Percentiles rank a stretch among this genome's conserved stretches.
phyloP scores from a whole-genome alignment of 139 green algal genomes.

The Coelastrella sp. region DNA sequence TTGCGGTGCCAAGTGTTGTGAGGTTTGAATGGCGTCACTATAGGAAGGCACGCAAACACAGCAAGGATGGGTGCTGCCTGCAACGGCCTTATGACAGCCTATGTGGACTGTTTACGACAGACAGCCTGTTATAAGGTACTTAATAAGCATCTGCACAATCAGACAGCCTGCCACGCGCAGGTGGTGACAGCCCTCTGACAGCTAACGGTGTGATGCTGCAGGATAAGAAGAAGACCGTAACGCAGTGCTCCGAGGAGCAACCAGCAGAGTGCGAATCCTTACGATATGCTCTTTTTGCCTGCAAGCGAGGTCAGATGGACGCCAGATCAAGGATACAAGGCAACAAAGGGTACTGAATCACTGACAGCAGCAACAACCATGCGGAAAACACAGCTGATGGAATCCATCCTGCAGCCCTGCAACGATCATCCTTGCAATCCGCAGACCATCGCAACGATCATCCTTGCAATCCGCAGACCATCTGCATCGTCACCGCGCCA shows the following conservation, averaged over 20 bases:
- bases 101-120: slow-evolving; percentile 79
- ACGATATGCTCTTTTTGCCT: slow-evolving; percentile 74
- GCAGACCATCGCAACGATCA: no score
- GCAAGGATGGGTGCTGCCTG: not conserved
- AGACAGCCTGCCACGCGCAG: not conserved
- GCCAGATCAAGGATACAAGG: slow-evolving; percentile 78
- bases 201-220: slow-evolving; percentile 24
- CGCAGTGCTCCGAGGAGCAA: slow-evolving; percentile 67
- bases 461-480: no score
- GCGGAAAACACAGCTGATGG: no score
- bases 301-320: slow-evolving; percentile 80
- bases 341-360: slow-evolving; percentile 78
- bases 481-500: no score
- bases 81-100: slow-evolving; percentile 64
- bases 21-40: no score
- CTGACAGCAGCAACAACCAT: not conserved
- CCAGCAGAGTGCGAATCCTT: slow-evolving; percentile 72
- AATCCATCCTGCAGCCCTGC: no score
- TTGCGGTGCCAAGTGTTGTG: no score
- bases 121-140: slow-evolving; percentile 78
- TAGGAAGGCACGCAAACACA: no score
- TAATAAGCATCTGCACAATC: not conserved
- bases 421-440: no score
- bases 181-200: not conserved
- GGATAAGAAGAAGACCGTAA: slow-evolving; percentile 64